Evolutionary conservation across 2,329 filamentous ascomycete genomes (phyloP).

Genomic region (Dothiorella sarmentorum): DNA sequence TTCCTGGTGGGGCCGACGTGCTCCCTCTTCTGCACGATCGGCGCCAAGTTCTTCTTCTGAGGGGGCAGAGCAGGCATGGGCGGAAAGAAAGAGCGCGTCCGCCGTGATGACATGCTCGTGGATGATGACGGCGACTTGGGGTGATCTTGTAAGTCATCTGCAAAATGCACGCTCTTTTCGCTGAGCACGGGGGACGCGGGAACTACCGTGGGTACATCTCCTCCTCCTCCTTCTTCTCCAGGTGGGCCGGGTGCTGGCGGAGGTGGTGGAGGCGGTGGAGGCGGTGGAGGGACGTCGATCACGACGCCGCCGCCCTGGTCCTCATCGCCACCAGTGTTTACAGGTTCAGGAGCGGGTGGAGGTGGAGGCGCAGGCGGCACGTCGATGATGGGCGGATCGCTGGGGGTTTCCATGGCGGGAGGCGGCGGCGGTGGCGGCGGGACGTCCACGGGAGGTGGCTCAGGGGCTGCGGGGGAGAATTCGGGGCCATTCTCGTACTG

Average conservation of each 20-base stretch:
- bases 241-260: not conserved
- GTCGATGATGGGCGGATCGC: not conserved
- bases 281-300: not conserved
- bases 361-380: not conserved
- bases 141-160: conserved; percentile 11
- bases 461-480: not conserved
- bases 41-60: not conserved
- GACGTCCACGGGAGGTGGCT: not conserved
- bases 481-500: not conserved
- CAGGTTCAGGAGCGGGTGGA: not conserved
- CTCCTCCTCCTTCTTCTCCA: not conserved
- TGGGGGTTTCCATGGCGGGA: not conserved
- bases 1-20: conserved; percentile 8
- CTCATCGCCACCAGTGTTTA: not conserved
- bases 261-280: not conserved
- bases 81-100: too few relatives aligned
- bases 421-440: not conserved
- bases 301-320: not conserved
- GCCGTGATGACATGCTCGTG: too few relatives aligned
- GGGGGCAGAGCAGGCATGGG: not conserved
- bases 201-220: not conserved
- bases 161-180: conserved; percentile 18
- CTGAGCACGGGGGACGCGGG: conserved; percentile 8
- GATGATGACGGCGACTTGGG: not conserved
- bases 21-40: not conserved